Base-by-base conservation (phyloP, 2,329 filamentous ascomycete genomes). In the Verticillium nubilum region DNA sequence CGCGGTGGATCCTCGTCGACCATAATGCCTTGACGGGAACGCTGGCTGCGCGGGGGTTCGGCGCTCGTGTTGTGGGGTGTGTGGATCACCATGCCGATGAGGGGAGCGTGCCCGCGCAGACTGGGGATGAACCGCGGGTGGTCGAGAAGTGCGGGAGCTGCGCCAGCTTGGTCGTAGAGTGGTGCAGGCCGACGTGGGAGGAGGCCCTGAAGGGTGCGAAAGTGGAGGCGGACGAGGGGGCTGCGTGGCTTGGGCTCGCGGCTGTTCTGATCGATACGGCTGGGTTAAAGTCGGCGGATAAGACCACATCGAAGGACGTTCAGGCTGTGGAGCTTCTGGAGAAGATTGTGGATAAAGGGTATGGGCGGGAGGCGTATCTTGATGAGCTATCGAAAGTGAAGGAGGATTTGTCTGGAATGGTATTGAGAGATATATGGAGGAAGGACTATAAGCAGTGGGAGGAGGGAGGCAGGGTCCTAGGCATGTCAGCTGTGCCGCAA, bases 381-480 rank as follows among this genome's bases (percentile, higher is more conserved):
- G 70, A 80, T 4, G 75, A 84, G 59, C 80, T 93, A 27, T 77
- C 79, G 1, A 72, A 72, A 5, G 86, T 90, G 5, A 93, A 93
- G 72, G 82, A 85, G 63, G 83, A 92, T 64, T 80, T 95, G 57
- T 83, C 80, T 2, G 65, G 69, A 0, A 74, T 95, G 53, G 76
- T 74, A 37, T 72, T 92, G 64, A 75, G 81, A 25, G 90, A 93
- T 65, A 81, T 93, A 42, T 73, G 94, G 57, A 80, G 89, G 63
- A 94, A 94, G 72, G 91, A 96, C 74, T 96, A 93, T 74, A 96
- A 96, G 75, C 81, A 90, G 68, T 95, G 90, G 90, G 75, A 74
- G 12, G 84, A 86, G 59, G 75, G 76, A 12, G 75, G 72, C 0
- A 69, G 85, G 37, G 78, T 74, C 19, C 78, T 94, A 4, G 90